Conservation (phyloP, 2,329 filamentous ascomycete genomes). For the Lizonia empirigonia region DNA sequence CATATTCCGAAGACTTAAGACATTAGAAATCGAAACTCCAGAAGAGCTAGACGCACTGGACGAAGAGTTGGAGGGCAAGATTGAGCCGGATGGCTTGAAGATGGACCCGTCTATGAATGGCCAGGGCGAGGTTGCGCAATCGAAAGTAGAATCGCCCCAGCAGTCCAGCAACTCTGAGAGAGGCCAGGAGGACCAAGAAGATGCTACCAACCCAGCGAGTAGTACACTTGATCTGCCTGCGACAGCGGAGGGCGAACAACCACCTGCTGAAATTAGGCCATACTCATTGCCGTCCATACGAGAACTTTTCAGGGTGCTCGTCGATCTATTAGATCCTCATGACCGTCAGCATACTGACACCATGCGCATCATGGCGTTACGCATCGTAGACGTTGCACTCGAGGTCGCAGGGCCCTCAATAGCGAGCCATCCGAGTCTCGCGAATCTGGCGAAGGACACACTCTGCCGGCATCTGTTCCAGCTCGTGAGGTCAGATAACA, state of each 20-base stretch:
- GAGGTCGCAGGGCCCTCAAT: conserved; percentile 97
- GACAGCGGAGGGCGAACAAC: conserved; percentile 52
- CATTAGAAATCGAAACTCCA: conserved; percentile 77
- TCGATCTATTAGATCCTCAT: conserved; percentile 91
- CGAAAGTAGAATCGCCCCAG: conserved; percentile 44
- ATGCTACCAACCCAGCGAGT: conserved; percentile 47
- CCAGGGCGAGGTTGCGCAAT: conserved; percentile 54
- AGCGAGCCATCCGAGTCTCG: conserved; percentile 85
- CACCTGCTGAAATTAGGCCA: conserved; percentile 70
- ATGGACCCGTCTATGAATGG: conserved; percentile 81
- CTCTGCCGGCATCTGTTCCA: conserved; percentile 95
- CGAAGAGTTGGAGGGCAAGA: conserved; percentile 67
- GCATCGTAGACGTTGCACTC: conserved; percentile 95
- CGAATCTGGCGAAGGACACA: conserved; percentile 86
- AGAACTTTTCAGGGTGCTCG: conserved; percentile 90
- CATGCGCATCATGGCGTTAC: conserved; percentile 95
- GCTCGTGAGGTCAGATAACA: conserved; percentile 92
- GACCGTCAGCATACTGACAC: conserved; percentile 91
- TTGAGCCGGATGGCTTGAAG: conserved; percentile 71
- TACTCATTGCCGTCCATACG: conserved; percentile 94
- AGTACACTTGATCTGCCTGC: conserved; percentile 53
- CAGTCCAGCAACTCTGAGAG: conserved; percentile 42
- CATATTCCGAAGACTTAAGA: conserved; percentile 91
- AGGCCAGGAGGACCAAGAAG: conserved; percentile 44
- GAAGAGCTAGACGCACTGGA: conserved; percentile 70